Evolutionary conservation across 2,329 filamentous ascomycete species (phyloP), one percentile per base, ranked within the genome.

Genomic region (Penicillium sp.): DNA sequence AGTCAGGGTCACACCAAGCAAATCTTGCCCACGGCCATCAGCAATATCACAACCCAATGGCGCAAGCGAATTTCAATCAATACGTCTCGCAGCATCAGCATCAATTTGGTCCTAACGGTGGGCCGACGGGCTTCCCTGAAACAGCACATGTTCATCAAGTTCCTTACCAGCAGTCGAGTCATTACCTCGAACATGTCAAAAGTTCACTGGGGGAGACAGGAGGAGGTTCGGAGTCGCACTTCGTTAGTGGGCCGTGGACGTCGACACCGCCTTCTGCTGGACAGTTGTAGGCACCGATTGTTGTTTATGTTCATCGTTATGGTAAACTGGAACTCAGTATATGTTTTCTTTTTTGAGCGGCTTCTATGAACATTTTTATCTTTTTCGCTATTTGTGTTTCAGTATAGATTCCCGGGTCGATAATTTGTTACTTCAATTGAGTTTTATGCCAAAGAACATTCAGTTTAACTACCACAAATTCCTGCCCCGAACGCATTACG

Each of bases 201-300:
- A 39, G 44, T 13, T 25, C 48, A 6, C 23, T 6, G 1, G 47
- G 33, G 17, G 33, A 43, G 59, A 6, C 55, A 51, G 15, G 59
- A 59, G 17, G 39, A 33, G 31, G 43, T 6, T 66, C 66, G 3
- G 67, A 69, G 57, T 59, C 68, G n/a, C 68, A 68, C n/a, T 71
- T 71, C 41, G 62, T 71, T 7, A 71, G 67, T 55, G 69, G 68
- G 10, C 68, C 68, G 15, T 71, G 68, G 68, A 59, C 66, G 1
- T 50, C 60, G 10, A 61, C 56, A 13, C 58, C 61, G 12, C 58
- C 66, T 31, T 47, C 43, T 35, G 45, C 57, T 15, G 59, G 59
- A 1, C 51, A 49, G 12, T 42, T 27, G 12, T 49, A 55, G 33
- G 49, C 31, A 33, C 6, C 19, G 17, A 23, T 0, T 15, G 8